Conservation (phyloP, 345 rosid species). For the Noccaea bulbosa region DNA sequence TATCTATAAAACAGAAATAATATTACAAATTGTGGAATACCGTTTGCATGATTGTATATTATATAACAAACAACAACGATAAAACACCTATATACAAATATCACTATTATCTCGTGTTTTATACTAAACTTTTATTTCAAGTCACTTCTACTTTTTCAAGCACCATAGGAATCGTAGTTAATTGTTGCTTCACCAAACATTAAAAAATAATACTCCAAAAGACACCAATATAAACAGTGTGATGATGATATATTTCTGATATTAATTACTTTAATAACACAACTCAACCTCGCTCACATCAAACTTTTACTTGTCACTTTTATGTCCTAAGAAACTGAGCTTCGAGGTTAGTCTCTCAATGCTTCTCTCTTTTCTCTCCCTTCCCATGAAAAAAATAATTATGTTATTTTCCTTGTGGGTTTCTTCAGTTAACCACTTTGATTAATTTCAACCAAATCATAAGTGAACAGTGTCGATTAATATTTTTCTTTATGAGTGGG, state of each 20-base stretch:
- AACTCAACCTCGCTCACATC: conserved; percentile 36
- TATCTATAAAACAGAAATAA: not conserved
- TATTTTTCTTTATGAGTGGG: conserved; percentile 1
- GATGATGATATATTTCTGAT: not conserved
- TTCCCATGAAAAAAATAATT: not conserved
- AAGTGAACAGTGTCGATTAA: not conserved
- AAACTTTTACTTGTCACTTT: conserved; percentile 29
- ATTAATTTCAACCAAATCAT: not conserved
- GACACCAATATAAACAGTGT: not conserved
- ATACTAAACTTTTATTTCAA: conserved; percentile 40
- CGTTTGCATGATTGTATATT: not conserved
- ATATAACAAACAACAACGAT: not conserved
- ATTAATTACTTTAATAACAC: not conserved
- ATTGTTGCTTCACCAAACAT: conserved; percentile 34
- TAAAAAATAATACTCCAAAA: not conserved
- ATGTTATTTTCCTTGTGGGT: not conserved
- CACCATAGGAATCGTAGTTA: conserved; percentile 8
- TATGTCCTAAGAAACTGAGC: conserved; percentile 28
- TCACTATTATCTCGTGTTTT: conserved; percentile 28
- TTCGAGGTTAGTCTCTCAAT: conserved; percentile 23
- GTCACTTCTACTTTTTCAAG: conserved; percentile 35
- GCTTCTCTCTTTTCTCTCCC: conserved; percentile 1
- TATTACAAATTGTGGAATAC: not conserved
- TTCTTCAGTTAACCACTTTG: not conserved
- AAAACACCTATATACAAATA: not conserved